These are phyloP conservation scores for Phaeosphaeriaceae sp. DNA, from an alignment of 2,329 filamentous ascomycete species.

Conservation along the genomic window DNA sequence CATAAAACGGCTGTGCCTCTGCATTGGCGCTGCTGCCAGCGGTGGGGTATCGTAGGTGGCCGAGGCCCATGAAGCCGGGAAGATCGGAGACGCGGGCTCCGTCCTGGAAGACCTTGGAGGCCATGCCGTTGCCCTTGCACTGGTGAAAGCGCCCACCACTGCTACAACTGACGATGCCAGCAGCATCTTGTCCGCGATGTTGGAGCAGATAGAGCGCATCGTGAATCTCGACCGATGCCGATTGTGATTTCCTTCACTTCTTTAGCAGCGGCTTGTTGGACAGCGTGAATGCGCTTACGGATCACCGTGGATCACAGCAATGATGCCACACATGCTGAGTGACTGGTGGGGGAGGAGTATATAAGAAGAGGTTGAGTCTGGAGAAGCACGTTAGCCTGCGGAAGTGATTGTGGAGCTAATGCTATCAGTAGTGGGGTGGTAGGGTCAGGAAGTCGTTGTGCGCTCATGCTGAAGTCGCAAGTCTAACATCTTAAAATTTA, in stretches of 20 bases:
- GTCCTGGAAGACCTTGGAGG: slow-evolving; percentile 82
- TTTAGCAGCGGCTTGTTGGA: slow-evolving; percentile 17
- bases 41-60: slow-evolving; percentile 88
- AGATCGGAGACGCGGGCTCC: slow-evolving; percentile 76
- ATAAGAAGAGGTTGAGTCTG: slow-evolving; percentile 16
- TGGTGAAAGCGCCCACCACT: slow-evolving; percentile 82
- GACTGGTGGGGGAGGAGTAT: slow-evolving; percentile 7
- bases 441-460: slow-evolving; percentile 46
- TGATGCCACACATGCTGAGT: slow-evolving; percentile 59
- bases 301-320: slow-evolving; percentile 57
- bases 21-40: slow-evolving; percentile 83
- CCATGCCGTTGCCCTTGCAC: slow-evolving; percentile 90
- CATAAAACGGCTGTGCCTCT: slow-evolving; percentile 92
- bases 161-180: slow-evolving; percentile 79
- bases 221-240: slow-evolving; percentile 54
- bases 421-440: slow-evolving; percentile 24
- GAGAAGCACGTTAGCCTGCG: slow-evolving; percentile 28
- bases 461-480: slow-evolving; percentile 48
- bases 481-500: slow-evolving; percentile 49
- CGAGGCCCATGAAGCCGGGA: slow-evolving; percentile 85
- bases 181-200: slow-evolving; percentile 84
- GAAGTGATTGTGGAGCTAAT: slow-evolving; percentile 18
- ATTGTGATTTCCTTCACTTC: slow-evolving; percentile 36
- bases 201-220: slow-evolving; percentile 50
- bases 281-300: slow-evolving; percentile 34